These are phyloP conservation scores for Populus deltoides DNA, from an alignment of 345 rosid species.

Conservation along the genomic window DNA sequence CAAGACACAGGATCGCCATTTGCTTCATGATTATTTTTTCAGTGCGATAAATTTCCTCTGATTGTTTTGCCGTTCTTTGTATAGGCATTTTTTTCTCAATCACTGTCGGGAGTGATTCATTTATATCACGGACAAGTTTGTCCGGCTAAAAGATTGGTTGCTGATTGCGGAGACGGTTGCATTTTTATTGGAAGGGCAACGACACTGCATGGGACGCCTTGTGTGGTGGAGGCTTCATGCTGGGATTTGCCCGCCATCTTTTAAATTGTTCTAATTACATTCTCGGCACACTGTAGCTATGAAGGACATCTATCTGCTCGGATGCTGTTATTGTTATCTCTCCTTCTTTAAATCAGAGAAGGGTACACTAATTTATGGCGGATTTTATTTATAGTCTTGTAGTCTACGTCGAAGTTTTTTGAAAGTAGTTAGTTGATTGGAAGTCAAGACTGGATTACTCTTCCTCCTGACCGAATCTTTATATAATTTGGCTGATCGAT, in stretches of 20 bases:
- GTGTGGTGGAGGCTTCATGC: slow-evolving; percentile 6
- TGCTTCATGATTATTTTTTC: slow-evolving; percentile 34
- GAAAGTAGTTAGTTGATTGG: not conserved
- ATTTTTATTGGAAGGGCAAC: slow-evolving; percentile 9
- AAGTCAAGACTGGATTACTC: not conserved
- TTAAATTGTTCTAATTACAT: slow-evolving; percentile 10
- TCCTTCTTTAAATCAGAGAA: slow-evolving; percentile 28
- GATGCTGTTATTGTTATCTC: slow-evolving; percentile 18
- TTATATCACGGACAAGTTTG: slow-evolving; percentile 23
- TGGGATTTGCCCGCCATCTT: slow-evolving; percentile 3
- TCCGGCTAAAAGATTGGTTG: slow-evolving; percentile 34
- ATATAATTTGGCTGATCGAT: not conserved
- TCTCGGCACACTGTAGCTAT: slow-evolving; percentile 11
- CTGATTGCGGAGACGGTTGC: slow-evolving; percentile 23
- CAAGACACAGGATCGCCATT: slow-evolving; percentile 21
- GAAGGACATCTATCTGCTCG: slow-evolving; percentile 1
- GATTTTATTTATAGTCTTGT: not conserved
- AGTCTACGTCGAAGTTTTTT: not conserved
- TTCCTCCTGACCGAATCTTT: not conserved
- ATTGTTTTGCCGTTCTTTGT: slow-evolving; percentile 34
- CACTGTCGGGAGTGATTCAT: slow-evolving; percentile 29
- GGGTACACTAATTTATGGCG: slow-evolving; percentile 27
- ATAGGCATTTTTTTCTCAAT: slow-evolving; percentile 37
- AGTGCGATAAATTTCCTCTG: slow-evolving; percentile 20
- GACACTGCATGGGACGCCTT: slow-evolving; percentile 3